phyloP scores from a whole-genome alignment of 2,329 filamentous ascomycete genomes.

The Phyllosticta capitalensis region DNA sequence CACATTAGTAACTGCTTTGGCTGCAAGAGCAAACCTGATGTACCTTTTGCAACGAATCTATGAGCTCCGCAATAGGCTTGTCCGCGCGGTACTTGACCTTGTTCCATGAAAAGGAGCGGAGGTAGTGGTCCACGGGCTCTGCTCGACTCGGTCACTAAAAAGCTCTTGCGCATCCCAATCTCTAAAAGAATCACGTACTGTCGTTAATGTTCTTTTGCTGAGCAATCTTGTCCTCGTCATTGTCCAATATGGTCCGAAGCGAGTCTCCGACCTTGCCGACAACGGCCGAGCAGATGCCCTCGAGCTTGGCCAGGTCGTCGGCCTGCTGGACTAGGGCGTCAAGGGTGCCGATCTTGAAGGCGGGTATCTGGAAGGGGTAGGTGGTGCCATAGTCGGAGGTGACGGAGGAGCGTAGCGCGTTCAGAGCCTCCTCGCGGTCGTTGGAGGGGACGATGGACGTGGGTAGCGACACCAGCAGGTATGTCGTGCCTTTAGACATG shows the following conservation, averaged over 20 bases:
- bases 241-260: conserved; percentile 70
- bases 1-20: background rate
- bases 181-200: conserved; percentile 48
- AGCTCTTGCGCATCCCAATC: background rate
- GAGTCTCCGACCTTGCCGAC: conserved; percentile 85
- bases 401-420: conserved; percentile 63
- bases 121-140: conserved; percentile 95
- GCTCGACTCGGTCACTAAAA: conserved; percentile 11
- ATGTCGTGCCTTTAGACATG: conserved; percentile 48
- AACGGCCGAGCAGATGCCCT: conserved; percentile 66
- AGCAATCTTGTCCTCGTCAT: conserved; percentile 70
- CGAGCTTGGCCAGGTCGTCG: conserved; percentile 86
- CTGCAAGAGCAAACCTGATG: background rate
- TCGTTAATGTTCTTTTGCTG: conserved; percentile 92
- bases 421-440: conserved; percentile 72
- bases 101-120: conserved; percentile 88
- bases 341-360: conserved; percentile 96
- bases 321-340: conserved; percentile 94
- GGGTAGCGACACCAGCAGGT: conserved; percentile 83
- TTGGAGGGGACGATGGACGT: conserved; percentile 74
- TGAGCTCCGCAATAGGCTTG: conserved; percentile 76
- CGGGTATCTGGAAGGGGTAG: conserved; percentile 70
- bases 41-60: conserved; percentile 82
- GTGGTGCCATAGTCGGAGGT: conserved; percentile 66
- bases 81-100: conserved; percentile 95